Base-by-base conservation (phyloP, 164 flowering plant species). In the Liriodendron chinense region DNA sequence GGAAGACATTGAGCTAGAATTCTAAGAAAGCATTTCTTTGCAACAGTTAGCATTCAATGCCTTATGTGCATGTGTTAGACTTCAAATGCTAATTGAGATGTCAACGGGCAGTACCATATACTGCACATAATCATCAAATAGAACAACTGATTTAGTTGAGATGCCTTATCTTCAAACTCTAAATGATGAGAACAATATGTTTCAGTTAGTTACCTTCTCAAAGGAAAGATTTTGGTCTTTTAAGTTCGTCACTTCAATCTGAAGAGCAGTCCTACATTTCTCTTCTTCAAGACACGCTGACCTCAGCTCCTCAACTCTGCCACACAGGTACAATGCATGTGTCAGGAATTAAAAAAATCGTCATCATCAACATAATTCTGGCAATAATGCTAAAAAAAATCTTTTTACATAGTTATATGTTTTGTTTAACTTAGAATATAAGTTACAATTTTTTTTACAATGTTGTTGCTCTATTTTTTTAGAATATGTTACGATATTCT, bases 291-390 rank as follows among this genome's bases (percentile, higher is more conserved):
- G 80, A 76, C 73, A 80, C 34, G 82, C 87, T 67, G 81, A 56
- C 9, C 73, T 80, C 26, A 92, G 86, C 78, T 91, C 93, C 76
- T 91, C 92, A 22, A 90, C 53, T 85, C 99, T 95, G 89, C 47
- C 22, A 75, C 74, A 77, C 34, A 66, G 50, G 63, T 13, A 22
- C 28, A 47, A 20, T 69, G 53, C 9, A 69, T 9, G 53, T 9
- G 13, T 53, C 18, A 53, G 59, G 26, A 22, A 22, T 24, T 9
- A 28, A 67, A 26, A 28, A 16, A 64, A 34, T 26, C 10, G 9
- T 67, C 9, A 26, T 26, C 69, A 67, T 26, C 48, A 3, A 5
- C 9, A 28, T 24, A 34, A 67, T 24, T 12, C 5, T 16, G 18
- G 14, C 47, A 67, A 67, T 16, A 67, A 26, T 7, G 16, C 25